A percentile compares a stretch with the other conserved stretches of the same genome.
phyloP scores from a whole-genome alignment of 2,329 filamentous ascomycete genomes.

The Orbilia brochopaga region DNA sequence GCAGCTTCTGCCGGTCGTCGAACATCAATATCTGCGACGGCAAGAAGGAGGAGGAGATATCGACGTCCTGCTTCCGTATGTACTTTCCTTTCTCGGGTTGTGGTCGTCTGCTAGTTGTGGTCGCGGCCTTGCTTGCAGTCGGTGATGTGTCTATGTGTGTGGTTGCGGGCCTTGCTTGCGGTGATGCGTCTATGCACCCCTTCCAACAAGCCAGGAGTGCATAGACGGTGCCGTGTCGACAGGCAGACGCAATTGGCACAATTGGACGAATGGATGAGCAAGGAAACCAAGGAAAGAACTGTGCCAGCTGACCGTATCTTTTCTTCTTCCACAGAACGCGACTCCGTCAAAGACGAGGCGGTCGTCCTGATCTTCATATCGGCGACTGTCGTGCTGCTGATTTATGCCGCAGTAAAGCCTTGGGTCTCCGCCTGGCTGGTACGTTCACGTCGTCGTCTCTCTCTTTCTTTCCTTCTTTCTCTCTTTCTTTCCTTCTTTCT shows the following conservation, averaged over 20 bases:
- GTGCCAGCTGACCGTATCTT: not conserved
- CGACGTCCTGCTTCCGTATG: constrained; percentile 70
- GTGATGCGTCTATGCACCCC: not conserved
- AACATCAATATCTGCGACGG: constrained; percentile 68
- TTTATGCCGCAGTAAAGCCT: constrained; percentile 67
- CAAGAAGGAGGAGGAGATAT: constrained; percentile 68
- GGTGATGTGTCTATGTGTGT: not conserved
- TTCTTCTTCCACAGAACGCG: constrained; percentile 62
- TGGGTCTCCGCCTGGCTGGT: constrained; percentile 61
- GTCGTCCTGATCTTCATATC: constrained; percentile 72
- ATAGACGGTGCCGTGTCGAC: not conserved
- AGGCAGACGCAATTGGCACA: no score
- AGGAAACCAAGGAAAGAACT: not conserved
- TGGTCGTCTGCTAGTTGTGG: no score
- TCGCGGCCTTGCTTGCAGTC: not conserved
- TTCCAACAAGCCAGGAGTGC: not conserved
- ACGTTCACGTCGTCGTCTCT: no score
- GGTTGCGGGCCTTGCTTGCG: not conserved
- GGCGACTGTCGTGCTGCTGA: constrained; percentile 67
- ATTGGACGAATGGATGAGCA: not conserved
- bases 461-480: no score
- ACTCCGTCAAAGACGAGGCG: constrained; percentile 71
- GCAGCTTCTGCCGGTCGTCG: constrained; percentile 70
- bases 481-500: constrained; percentile 9
- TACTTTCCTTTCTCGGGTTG: not conserved